Percentiles rank a stretch among this genome's conserved stretches.
Conservation (phyloP, 1,284 basidiomycete species). For the Moesziomyces aphidis region DNA sequence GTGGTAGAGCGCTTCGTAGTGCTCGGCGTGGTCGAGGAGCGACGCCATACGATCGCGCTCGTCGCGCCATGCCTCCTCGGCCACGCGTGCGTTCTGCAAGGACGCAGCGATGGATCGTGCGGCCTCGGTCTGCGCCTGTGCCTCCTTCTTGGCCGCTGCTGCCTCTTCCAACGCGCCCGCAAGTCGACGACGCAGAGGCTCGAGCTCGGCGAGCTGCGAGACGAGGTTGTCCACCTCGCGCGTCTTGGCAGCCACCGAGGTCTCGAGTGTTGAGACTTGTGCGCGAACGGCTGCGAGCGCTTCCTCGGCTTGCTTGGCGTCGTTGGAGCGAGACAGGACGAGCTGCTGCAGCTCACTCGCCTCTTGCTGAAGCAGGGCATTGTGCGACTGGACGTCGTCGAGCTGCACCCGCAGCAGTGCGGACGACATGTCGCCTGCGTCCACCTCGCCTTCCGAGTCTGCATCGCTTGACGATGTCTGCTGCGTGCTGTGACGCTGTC, state of each 20-base stretch:
- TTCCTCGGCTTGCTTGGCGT: slow-evolving; percentile 30
- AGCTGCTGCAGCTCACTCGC: slow-evolving; percentile 17
- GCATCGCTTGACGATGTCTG: slow-evolving; percentile 10
- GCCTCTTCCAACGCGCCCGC: slow-evolving; percentile 19
- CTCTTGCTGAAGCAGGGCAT: slow-evolving; percentile 18
- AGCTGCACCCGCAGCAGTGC: slow-evolving; percentile 11
- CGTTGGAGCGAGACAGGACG: slow-evolving; percentile 13
- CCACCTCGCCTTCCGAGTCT: slow-evolving; percentile 7
- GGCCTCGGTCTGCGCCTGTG: slow-evolving; percentile 22
- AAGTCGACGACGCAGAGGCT: slow-evolving; percentile 20
- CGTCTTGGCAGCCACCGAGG: slow-evolving; percentile 23
- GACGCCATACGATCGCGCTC: slow-evolving; percentile 34
- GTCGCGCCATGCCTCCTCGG: slow-evolving; percentile 34
- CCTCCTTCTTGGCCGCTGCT: slow-evolving; percentile 15
- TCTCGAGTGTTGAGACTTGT: slow-evolving; percentile 24
- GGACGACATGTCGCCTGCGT: slow-evolving; percentile 8
- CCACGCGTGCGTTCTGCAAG: slow-evolving; percentile 29
- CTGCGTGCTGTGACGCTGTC: slow-evolving; percentile 5
- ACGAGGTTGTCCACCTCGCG: slow-evolving; percentile 20
- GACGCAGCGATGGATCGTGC: slow-evolving; percentile 21
- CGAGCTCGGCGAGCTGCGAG: slow-evolving; percentile 23
- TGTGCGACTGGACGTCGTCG: slow-evolving; percentile 20
- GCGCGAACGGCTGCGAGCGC: slow-evolving; percentile 14
- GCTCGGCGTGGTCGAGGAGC: slow-evolving; percentile 25
- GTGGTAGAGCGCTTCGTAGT: slow-evolving; percentile 29